Conservation (phyloP, 345 rosid genomes). For the Sisymbrium irio region DNA sequence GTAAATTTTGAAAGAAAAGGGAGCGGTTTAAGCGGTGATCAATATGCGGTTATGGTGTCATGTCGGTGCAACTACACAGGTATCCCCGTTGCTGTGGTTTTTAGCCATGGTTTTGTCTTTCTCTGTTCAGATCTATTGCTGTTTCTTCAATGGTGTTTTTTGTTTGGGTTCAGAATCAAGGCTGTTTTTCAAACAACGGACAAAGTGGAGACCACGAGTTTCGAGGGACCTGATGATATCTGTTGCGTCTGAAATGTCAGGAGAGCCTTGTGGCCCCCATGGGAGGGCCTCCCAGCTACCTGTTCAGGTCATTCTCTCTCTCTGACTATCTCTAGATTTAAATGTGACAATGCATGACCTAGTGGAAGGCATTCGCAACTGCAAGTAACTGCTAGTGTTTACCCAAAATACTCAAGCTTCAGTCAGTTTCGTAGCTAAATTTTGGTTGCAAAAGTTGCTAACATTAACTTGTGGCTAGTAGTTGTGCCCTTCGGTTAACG, state of each 20-base stretch:
- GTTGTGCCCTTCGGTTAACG: background rate
- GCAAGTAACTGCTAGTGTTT: slow-evolving; percentile 16
- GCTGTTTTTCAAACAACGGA: slow-evolving; percentile 83
- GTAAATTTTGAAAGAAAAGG: slow-evolving; percentile 49
- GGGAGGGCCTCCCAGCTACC: slow-evolving; percentile 77
- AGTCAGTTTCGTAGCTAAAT: background rate
- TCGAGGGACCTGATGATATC: slow-evolving; percentile 90
- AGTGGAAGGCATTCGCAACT: background rate
- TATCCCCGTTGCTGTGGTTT: slow-evolving; percentile 35
- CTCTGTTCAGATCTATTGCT: slow-evolving; percentile 1
- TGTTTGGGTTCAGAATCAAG: slow-evolving; percentile 60
- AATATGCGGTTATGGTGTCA: slow-evolving; percentile 83
- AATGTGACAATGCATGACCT: slow-evolving; percentile 1
- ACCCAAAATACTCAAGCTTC: background rate
- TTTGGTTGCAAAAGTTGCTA: slow-evolving; percentile 4
- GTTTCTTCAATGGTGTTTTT: slow-evolving; percentile 6
- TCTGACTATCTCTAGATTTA: background rate
- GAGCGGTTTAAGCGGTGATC: slow-evolving; percentile 47
- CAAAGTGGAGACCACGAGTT: slow-evolving; percentile 76
- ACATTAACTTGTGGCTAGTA: slow-evolving; percentile 11
- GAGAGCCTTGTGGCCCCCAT: slow-evolving; percentile 55
- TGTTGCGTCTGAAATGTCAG: slow-evolving; percentile 79
- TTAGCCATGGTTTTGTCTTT: slow-evolving; percentile 19
- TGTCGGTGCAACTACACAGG: slow-evolving; percentile 92
- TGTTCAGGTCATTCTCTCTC: slow-evolving; percentile 61